phyloP scores from a whole-genome alignment of 345 rosid species.

The Mangifera indica region DNA sequence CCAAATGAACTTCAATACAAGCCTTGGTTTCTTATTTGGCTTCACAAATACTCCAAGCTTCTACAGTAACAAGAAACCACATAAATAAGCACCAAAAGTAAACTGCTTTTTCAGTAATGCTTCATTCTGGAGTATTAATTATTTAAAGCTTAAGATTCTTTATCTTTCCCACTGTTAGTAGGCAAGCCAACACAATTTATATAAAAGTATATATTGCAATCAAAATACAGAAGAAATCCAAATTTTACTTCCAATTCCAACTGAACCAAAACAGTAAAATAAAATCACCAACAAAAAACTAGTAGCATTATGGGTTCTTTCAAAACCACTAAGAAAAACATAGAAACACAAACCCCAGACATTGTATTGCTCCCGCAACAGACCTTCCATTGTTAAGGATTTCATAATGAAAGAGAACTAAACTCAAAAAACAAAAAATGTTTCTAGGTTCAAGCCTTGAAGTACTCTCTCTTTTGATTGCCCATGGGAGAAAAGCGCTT shows the following conservation, averaged over 20 bases:
- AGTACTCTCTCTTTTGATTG: too few relatives aligned
- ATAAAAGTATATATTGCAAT: neutral
- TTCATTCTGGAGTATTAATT: neutral
- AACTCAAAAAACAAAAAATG: too few relatives aligned
- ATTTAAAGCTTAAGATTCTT: neutral
- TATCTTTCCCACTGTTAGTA: neutral
- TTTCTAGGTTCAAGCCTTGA: too few relatives aligned
- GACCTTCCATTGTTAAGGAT: too few relatives aligned
- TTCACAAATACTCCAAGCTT: conserved; percentile 73
- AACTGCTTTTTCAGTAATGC: neutral
- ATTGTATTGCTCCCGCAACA: too few relatives aligned
- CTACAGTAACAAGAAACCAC: conserved; percentile 25
- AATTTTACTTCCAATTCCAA: neutral
- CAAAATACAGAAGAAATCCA: neutral
- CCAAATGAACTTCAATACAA: conserved; percentile 85
- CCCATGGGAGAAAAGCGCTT: too few relatives aligned
- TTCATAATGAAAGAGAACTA: too few relatives aligned
- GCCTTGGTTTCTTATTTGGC: conserved; percentile 69
- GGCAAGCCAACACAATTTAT: neutral
- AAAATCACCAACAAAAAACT: neutral
- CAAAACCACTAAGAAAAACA: neutral
- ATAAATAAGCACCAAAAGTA: neutral
- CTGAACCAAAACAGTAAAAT: neutral
- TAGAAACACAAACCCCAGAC: too few relatives aligned
- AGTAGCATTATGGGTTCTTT: neutral